Evolutionary conservation across 345 rosid genomes (phyloP).

Genomic region (Lepidium sativum): DNA sequence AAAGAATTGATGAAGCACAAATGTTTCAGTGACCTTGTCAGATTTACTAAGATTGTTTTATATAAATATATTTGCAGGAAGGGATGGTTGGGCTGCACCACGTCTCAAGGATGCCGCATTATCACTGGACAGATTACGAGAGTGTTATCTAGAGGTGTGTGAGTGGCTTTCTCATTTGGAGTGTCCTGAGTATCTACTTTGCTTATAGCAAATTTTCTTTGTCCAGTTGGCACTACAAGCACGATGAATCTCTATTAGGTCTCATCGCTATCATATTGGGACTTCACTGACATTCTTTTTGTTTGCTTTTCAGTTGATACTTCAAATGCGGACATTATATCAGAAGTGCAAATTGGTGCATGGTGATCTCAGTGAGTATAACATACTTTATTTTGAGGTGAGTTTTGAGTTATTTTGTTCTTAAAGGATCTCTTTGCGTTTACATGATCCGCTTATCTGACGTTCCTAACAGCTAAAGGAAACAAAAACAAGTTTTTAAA

Average conservation of each 20-base stretch:
- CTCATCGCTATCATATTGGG: neutral
- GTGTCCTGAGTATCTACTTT: neutral
- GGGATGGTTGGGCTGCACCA: slow-evolving; percentile 94
- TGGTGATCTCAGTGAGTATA: slow-evolving; percentile 97
- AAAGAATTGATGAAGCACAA: neutral
- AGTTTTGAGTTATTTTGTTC: slow-evolving; percentile 1
- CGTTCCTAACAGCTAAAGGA: neutral
- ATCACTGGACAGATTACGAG: slow-evolving; percentile 77
- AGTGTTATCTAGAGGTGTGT: slow-evolving; percentile 82
- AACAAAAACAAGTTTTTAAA: neutral
- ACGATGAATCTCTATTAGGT: neutral
- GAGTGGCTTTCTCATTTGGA: neutral
- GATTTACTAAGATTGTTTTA: neutral
- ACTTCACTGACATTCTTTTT: neutral
- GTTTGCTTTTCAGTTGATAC: slow-evolving; percentile 48
- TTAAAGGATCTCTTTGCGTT: neutral
- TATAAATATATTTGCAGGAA: slow-evolving; percentile 39
- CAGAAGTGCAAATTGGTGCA: slow-evolving; percentile 96
- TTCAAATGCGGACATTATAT: slow-evolving; percentile 71
- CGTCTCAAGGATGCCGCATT: slow-evolving; percentile 95
- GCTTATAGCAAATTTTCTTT: neutral
- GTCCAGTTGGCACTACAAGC: neutral
- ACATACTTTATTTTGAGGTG: slow-evolving; percentile 90
- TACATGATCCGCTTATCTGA: neutral
- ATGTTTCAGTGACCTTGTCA: neutral